Evolutionary conservation across 2,329 filamentous ascomycete species (phyloP).

Genomic region (Rutstroemia sp.): DNA sequence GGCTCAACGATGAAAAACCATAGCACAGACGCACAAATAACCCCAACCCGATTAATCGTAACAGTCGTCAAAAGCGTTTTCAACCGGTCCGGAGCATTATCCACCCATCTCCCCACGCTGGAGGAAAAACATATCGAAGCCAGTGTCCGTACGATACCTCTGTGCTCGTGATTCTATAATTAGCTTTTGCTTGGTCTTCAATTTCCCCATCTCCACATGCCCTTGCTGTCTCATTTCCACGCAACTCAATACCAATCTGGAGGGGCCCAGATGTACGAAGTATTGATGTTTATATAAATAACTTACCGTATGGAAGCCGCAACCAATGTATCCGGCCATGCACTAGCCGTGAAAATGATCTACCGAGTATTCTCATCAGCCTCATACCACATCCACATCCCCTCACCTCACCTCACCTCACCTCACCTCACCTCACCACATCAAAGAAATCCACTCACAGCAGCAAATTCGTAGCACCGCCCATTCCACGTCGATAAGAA

Average conservation of each 20-base stretch:
- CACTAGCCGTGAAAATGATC: conserved; percentile 47
- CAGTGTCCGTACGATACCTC: conserved; percentile 31
- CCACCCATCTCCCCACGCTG: conserved; percentile 36
- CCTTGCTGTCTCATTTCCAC: neutral
- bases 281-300: neutral
- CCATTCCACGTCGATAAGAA: conserved; percentile 51
- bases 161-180: conserved; percentile 8
- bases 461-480: conserved; percentile 36
- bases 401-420: conserved; percentile 27
- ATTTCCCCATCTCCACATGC: too few relatives aligned
- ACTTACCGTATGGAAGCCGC: conserved; percentile 34
- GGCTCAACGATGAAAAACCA: conserved; percentile 32
- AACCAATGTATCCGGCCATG: conserved; percentile 35
- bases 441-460: conserved; percentile 13
- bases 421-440: neutral
- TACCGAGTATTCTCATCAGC: conserved; percentile 6
- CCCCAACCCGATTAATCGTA: conserved; percentile 34
- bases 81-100: conserved; percentile 33
- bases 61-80: conserved; percentile 37
- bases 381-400: conserved; percentile 43
- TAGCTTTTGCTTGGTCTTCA: neutral
- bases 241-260: conserved; percentile 2
- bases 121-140: conserved; percentile 37
- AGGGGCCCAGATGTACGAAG: too few relatives aligned
- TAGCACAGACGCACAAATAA: conserved; percentile 34